These are phyloP conservation scores for Microstroma glucosiphilum DNA, from an alignment of 1,284 basidiomycete genomes.

Conservation along the genomic window DNA sequence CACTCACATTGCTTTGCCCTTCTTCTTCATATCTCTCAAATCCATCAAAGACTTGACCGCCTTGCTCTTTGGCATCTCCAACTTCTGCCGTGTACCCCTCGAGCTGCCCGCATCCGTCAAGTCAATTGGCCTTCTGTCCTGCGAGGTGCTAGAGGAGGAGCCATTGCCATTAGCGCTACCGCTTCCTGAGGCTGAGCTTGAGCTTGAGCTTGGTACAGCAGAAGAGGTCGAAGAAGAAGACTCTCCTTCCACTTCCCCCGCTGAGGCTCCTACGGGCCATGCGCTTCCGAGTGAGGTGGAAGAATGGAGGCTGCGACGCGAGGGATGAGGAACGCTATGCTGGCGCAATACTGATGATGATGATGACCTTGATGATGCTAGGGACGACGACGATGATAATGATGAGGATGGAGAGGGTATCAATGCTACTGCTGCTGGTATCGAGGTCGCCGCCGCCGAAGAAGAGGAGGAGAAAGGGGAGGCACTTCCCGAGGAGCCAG, in stretches of 20 bases:
- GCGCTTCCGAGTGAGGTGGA: conserved; percentile 16
- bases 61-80: conserved; percentile 7
- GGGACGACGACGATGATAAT: not conserved
- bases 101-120: conserved; percentile 6
- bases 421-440: not conserved
- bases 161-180: too few relatives aligned
- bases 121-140: not conserved
- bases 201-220: too few relatives aligned
- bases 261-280: conserved; percentile 18
- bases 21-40: conserved; percentile 20
- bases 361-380: not conserved
- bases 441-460: not conserved
- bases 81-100: not conserved
- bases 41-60: conserved; percentile 29
- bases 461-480: not conserved
- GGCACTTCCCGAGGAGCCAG: not conserved
- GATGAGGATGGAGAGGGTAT: not conserved
- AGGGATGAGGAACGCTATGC: too few relatives aligned
- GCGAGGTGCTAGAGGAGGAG: not conserved
- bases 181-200: too few relatives aligned
- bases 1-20: conserved; percentile 16
- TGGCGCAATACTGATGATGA: not conserved
- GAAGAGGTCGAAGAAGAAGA: too few relatives aligned
- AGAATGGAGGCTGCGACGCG: conserved; percentile 7
- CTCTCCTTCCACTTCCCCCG: too few relatives aligned